Evolutionary conservation across 805 yeast species (phyloP).

Genomic region (Cyberlindnera meyerae): DNA sequence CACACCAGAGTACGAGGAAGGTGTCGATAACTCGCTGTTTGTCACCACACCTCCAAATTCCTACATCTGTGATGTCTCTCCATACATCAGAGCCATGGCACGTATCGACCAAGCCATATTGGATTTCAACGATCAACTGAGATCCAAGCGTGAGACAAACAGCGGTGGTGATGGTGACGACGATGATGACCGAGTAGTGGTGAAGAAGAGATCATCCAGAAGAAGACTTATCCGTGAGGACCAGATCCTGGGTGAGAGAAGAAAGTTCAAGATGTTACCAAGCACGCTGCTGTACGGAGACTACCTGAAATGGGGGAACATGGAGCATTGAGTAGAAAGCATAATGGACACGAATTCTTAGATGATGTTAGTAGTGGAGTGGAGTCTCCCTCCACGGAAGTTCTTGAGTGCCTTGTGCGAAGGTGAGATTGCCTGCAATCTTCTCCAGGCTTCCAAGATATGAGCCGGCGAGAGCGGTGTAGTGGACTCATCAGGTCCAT

Average conservation of each 20-base stretch:
- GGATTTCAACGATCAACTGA: constrained; percentile 1
- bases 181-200: constrained; percentile 3
- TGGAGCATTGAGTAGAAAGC: no score
- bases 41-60: constrained; percentile 7
- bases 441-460: constrained; percentile 85
- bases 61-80: constrained; percentile 21
- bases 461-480: constrained; percentile 76
- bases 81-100: constrained; percentile 22
- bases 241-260: neutral
- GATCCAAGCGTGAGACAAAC: neutral
- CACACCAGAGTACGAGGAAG: constrained; percentile 5
- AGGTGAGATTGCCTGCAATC: constrained; percentile 55
- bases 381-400: constrained; percentile 49
- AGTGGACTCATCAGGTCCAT: constrained; percentile 81
- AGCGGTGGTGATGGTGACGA: no score
- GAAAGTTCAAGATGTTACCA: constrained; percentile 1
- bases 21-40: constrained; percentile 12
- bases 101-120: constrained; percentile 13
- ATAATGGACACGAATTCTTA: constrained; percentile 10
- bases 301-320: constrained; percentile 1
- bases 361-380: constrained; percentile 31
- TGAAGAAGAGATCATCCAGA: neutral
- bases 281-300: constrained; percentile 4
- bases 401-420: constrained; percentile 61
- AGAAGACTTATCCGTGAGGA: no score